Evolutionary conservation across 805 yeast genomes (phyloP), one percentile per base, ranked within the genome.

Genomic region (Ogataea trehalophila): DNA sequence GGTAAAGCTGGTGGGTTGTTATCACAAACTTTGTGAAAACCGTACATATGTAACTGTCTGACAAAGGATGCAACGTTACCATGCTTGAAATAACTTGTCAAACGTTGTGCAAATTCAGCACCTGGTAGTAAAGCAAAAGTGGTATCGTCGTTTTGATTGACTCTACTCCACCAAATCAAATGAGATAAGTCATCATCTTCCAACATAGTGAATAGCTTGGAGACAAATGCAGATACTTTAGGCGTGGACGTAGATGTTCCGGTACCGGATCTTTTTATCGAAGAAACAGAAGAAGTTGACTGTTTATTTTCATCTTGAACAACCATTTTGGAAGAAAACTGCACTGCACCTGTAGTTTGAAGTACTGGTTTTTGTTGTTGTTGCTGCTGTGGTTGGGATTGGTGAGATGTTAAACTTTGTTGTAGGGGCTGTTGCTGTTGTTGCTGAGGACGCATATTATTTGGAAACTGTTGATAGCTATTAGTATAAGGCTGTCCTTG

Each of bases 41-140:
- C 97, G 64, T 90, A 90, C 97, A 91, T 92, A 71, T 92, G 96
- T 41, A 91, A 72, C 67, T 92, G 97, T 41, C 97, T 79, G 34
- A 92, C 96, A 70, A 92, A 92, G 50, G 92, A 83, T 22, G 96
- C 89, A 29, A 91, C 89, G 62, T 92, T 92, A 4, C 95, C 95
- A 69, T 91, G 97, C 64, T 92, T 92, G 73, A 92, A 91, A 64
- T 87, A 90, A 41, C 74, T 73, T n/a, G 85, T 80, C 43, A 85
- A 62, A 1, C 79, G 77, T 37, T 70, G 68, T 11, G 85, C 79
- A 62, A 83, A 83, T 52, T 80, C 85, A 29, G 79, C 71, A 16
- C 82, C 81, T 0, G 88, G 87, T 39, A 74, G 71, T n/a, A 83
- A 60, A 0, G 85, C 83, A 69, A 83, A 83, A 1, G 85, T 80